These are phyloP conservation scores for Luvunga scandens DNA, from an alignment of 345 rosid genomes.

Conservation along the genomic window DNA sequence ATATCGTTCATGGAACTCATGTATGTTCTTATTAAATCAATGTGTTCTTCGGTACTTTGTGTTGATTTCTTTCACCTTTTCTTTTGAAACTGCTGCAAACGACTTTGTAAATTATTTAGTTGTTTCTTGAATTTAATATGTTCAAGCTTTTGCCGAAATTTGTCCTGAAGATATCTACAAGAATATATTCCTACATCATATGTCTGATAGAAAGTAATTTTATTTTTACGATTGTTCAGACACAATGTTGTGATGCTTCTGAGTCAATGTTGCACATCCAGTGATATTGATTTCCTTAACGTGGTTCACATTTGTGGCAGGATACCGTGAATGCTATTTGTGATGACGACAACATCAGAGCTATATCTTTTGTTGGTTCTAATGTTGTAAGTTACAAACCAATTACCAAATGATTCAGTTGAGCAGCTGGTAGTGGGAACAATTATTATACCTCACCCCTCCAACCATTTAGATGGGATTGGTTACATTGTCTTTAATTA, in stretches of 20 bases:
- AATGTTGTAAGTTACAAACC: constrained; percentile 62
- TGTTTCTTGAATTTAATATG: background rate
- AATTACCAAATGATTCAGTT: background rate
- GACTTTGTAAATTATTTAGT: background rate
- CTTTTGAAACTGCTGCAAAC: background rate
- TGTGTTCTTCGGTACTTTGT: background rate
- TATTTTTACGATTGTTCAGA: background rate
- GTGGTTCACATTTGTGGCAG: constrained; percentile 36
- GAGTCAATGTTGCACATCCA: background rate
- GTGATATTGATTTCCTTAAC: constrained; percentile 5
- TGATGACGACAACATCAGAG: constrained; percentile 74
- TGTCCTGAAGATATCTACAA: background rate
- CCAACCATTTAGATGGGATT: background rate
- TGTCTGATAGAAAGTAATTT: background rate
- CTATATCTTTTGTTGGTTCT: constrained; percentile 95
- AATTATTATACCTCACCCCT: background rate
- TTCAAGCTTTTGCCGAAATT: background rate
- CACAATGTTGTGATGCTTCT: background rate
- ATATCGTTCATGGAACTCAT: constrained; percentile 87
- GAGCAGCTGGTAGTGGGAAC: background rate
- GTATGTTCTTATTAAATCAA: constrained; percentile 38
- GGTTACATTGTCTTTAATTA: background rate
- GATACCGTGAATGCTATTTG: constrained; percentile 93
- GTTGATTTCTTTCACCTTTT: background rate
- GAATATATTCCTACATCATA: background rate